Evolutionary conservation across 495 filamentous ascomycete genomes (phyloP).

Genomic region (Podospora comata): DNA sequence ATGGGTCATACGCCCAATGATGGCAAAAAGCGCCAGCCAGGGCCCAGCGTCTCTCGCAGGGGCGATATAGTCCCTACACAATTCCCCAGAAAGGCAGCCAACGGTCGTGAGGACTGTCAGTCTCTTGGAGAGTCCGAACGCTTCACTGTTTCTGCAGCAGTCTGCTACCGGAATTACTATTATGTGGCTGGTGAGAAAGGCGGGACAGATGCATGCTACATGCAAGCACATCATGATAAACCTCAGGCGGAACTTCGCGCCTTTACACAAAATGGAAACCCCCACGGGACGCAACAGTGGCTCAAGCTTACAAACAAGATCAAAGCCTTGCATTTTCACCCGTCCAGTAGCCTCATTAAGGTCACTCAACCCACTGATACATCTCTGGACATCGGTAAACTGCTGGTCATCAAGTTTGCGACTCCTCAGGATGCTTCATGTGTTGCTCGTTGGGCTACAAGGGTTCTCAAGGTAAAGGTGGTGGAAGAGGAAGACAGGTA

Average conservation of each 20-base stretch:
- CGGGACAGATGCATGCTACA: not conserved
- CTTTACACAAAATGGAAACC: conserved; percentile 9
- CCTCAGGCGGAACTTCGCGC: conserved; percentile 20
- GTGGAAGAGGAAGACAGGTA: conserved; percentile 12
- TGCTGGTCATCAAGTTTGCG: conserved; percentile 16
- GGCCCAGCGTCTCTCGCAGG: conserved; percentile 22
- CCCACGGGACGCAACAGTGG: conserved; percentile 18
- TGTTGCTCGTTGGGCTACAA: conserved; percentile 15
- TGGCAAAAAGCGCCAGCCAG: not conserved
- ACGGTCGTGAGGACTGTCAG: too few species aligned
- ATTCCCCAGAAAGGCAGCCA: not conserved
- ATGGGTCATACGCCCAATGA: not conserved
- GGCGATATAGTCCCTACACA: conserved; percentile 14
- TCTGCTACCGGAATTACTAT: not conserved
- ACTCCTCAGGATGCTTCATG: conserved; percentile 7
- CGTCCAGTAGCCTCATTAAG: conserved; percentile 19
- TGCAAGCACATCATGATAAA: not conserved
- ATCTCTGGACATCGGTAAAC: not conserved
- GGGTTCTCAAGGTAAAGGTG: not conserved
- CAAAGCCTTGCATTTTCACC: conserved; percentile 1
- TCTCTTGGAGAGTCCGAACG: not conserved
- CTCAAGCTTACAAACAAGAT: conserved; percentile 22
- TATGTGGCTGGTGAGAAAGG: not conserved
- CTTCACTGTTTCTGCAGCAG: not conserved
- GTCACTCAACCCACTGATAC: conserved; percentile 19